Evolutionary conservation across 2,329 filamentous ascomycete genomes (phyloP), one percentile per base, ranked within the genome.

Genomic region (Balansia obtecta): DNA sequence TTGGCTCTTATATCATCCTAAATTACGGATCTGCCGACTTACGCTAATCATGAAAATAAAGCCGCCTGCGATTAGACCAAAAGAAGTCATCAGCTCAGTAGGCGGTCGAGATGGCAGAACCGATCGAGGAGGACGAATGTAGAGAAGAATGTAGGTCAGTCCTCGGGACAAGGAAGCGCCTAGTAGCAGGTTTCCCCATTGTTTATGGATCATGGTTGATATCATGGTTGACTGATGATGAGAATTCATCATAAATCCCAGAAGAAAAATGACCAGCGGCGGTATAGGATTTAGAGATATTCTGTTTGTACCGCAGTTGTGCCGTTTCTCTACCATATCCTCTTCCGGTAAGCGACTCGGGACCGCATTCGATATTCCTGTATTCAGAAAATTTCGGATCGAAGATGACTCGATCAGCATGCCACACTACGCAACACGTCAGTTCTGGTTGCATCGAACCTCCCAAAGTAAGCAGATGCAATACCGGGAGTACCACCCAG

Each of bases 221-320:
- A 89, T 76, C 83, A 88, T 88, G 53, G 82, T 86, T 30, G 73
- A 65, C 64, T 95, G 90, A 52, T 91, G 87, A 66, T 97, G 91
- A 27, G 86, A 88, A 61, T 85, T 85, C 91, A 97, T 97, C 86
- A 95, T 93, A 63, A 90, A 79, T 34, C 93, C 93, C 1, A 96
- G 74, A 1, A 96, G 73, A 52, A 96, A 73, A 57, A 97, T 91
- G 46, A 95, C 79, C 4, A 97, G 73, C 1, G 83, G 87, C 0
- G 91, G 93, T 58, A 97, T 79, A 0, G 90, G 91, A 65, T 97
- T 96, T 63, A 93, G 74, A 1, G 90, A 87, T 56, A 89, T 79
- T 12, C 72, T 69, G 64, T 94, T 90, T 9, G 80, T 79, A 50
- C 73, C 75, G 0, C 88, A 88, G 16, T 75, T 64, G 48, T 74